A percentile compares a stretch with the other conserved stretches of the same genome.
Evolutionary conservation across 805 yeast species (phyloP).

Genomic region (Candida morakotiae): DNA sequence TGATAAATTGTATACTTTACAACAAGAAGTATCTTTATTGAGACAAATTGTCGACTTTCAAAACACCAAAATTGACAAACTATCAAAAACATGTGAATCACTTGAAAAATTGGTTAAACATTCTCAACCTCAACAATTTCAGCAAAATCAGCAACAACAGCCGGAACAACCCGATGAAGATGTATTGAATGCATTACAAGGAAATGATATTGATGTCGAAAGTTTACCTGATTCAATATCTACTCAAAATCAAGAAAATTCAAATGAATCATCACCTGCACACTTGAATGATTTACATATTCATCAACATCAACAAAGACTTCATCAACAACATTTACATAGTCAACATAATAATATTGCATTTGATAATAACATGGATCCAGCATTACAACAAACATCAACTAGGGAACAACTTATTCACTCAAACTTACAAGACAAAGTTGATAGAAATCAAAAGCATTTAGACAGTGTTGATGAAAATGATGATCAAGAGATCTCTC

Average conservation of each 20-base stretch:
- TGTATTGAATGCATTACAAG: constrained; percentile 26
- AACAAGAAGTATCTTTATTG: constrained; percentile 32
- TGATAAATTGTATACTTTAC: constrained; percentile 19
- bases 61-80: constrained; percentile 34
- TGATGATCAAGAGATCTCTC: background rate
- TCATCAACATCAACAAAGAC: constrained; percentile 9
- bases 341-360: background rate
- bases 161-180: too few species aligned
- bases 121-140: too few species aligned
- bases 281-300: constrained; percentile 12
- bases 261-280: constrained; percentile 6
- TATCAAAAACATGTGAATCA: constrained; percentile 21
- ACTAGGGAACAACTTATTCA: constrained; percentile 7
- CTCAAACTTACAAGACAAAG: background rate
- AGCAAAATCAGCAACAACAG: too few species aligned
- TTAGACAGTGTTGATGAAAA: constrained; percentile 1
- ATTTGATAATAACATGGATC: constrained; percentile 37
- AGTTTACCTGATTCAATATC: constrained; percentile 6
- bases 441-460: constrained; percentile 3
- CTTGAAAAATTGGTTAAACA: constrained; percentile 18
- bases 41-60: constrained; percentile 36
- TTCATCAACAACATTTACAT: constrained; percentile 3
- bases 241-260: constrained; percentile 14
- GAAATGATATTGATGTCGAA: constrained; percentile 12
- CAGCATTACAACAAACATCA: constrained; percentile 29